Base-by-base conservation (phyloP, 2,329 filamentous ascomycete genomes). In the Ceratocystis colombiana region DNA sequence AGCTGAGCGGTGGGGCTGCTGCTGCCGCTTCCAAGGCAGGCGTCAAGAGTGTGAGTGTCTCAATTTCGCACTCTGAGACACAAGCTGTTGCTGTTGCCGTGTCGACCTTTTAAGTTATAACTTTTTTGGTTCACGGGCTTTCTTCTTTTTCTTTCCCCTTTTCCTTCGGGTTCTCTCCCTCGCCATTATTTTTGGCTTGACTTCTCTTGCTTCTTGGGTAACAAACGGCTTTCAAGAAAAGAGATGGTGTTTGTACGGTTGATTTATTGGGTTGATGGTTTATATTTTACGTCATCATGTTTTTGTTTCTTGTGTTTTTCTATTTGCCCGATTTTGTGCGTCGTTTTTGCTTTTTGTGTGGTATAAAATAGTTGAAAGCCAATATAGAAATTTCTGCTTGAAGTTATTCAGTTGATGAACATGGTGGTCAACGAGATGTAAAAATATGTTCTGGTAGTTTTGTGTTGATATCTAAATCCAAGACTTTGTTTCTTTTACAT, bases 11-110 rank as follows among this genome's bases (percentile, higher is more conserved):
- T 71, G 85, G 89, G 69, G 94, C 94, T 64, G 85, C 90, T 69
- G 78, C 84, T 64, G 90, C 90, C 65, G 94, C 94, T n/a, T 86
- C 88, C 75, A 82, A 89, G 75, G 90, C 88, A 30, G 90, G 92
- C 69, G 86, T 97, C 55, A 96, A 93, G 80, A 85, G 86, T 66
- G 87, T 97, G 70, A 93, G 83, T 70, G 88, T 99, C 71, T 96
- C 91, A 73, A 96, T 99, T 74, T 96, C 93, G 72, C 95, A 99
- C 78, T 94, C 89, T 48, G 93, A 97, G 71, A 87, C 82, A 68
- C 94, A 99, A 77, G 92, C 94, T 68, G 92, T 97, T 73, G 93
- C 94, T 59, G 89, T 99, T 72, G 94, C 95, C 1, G 88, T 96
- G 68, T 88, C 91, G 66, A 87, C 85, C 66, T 88, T 94, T 73